A percentile compares a stretch with the other conserved stretches of the same genome.
Conservation (phyloP, 1,284 basidiomycete species). For the Ceratobasidium sp. region DNA sequence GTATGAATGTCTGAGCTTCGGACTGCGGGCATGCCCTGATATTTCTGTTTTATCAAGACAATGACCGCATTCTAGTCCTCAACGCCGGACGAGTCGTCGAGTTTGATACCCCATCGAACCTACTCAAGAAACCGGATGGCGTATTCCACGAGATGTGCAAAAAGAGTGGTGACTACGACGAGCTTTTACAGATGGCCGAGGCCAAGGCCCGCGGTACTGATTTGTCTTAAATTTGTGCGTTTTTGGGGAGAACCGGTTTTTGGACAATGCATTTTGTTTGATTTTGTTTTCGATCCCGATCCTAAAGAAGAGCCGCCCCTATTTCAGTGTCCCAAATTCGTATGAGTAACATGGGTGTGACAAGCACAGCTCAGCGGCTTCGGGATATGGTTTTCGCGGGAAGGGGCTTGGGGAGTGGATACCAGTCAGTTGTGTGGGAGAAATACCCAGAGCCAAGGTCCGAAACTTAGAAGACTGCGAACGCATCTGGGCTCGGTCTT, state of each 20-base stretch:
- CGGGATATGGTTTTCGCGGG: too few relatives aligned
- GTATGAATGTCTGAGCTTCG: background rate
- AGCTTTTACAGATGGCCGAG: slow-evolving; percentile 36
- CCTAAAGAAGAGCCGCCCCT: too few relatives aligned
- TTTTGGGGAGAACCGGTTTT: background rate
- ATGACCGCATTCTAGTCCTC: slow-evolving; percentile 66
- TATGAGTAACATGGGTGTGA: too few relatives aligned
- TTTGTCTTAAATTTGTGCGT: background rate
- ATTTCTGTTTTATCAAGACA: slow-evolving; percentile 55
- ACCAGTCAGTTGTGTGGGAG: too few relatives aligned
- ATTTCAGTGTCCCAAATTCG: background rate
- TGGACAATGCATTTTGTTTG: background rate
- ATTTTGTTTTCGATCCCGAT: background rate
- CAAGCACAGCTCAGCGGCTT: too few relatives aligned
- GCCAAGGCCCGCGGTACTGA: slow-evolving; percentile 10
- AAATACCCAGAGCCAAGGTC: too few relatives aligned
- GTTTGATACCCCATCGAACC: slow-evolving; percentile 61
- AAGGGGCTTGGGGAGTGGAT: too few relatives aligned
- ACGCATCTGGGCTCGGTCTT: too few relatives aligned
- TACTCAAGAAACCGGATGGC: slow-evolving; percentile 59
- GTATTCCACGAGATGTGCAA: slow-evolving; percentile 63
- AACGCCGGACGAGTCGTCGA: slow-evolving; percentile 62
- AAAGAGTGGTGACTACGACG: slow-evolving; percentile 59
- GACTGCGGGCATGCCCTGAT: background rate
- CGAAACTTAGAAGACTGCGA: too few relatives aligned